Conservation (phyloP, 2,329 filamentous ascomycete genomes). For the Hymenoscyphus linearis region DNA sequence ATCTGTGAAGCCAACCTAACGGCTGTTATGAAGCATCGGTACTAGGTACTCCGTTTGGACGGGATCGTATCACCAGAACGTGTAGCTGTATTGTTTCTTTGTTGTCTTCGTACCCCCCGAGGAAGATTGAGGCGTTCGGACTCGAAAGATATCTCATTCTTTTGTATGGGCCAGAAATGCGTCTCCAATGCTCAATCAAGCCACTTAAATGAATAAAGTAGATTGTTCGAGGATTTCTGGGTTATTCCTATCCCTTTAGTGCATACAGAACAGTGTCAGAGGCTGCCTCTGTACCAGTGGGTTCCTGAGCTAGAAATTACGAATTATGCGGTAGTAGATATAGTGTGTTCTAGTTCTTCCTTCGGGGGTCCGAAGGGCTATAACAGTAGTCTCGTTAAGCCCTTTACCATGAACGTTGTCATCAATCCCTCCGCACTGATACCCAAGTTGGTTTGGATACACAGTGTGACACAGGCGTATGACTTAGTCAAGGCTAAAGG, state of each 20-base stretch:
- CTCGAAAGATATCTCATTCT: not conserved
- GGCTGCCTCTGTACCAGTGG: not conserved
- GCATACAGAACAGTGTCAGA: too few species aligned
- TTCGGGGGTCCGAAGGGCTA: not conserved
- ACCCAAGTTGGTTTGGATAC: not conserved
- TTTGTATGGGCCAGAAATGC: not conserved
- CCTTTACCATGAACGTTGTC: not conserved
- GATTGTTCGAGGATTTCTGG: too few species aligned
- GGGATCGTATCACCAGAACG: not conserved
- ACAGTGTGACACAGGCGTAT: not conserved
- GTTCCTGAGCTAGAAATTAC: not conserved
- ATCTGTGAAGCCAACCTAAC: not conserved
- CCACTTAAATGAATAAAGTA: too few species aligned
- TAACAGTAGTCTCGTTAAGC: not conserved
- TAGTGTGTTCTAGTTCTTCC: not conserved
- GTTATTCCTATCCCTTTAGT: too few species aligned
- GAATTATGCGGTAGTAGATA: not conserved
- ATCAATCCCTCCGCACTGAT: not conserved
- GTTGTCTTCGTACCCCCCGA: not conserved
- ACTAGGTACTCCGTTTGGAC: not conserved
- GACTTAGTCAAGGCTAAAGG: not conserved
- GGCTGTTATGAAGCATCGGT: not conserved
- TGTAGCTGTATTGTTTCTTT: not conserved
- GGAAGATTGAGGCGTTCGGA: not conserved
- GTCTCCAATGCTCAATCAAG: not conserved